These are phyloP conservation scores for Balakata baccata DNA, from an alignment of 345 rosid genomes.

Conservation along the genomic window DNA sequence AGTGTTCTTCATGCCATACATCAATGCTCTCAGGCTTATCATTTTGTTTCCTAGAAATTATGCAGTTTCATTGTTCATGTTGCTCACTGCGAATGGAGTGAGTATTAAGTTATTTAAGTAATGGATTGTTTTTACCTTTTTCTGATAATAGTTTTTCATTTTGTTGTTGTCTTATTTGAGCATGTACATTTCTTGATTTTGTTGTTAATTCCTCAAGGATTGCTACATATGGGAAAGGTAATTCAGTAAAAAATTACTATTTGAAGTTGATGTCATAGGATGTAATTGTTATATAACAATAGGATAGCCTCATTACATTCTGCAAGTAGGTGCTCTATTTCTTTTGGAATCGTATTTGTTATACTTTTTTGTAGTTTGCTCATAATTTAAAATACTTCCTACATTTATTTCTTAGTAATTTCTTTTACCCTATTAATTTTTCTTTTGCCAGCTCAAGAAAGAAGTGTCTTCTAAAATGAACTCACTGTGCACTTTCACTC, in stretches of 20 bases:
- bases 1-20: background rate
- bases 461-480: background rate
- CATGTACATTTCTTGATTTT: too few species aligned
- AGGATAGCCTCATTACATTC: background rate
- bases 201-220: background rate
- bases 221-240: background rate
- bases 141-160: background rate
- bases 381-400: background rate
- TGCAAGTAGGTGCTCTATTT: background rate
- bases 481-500: background rate
- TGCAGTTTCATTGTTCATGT: background rate
- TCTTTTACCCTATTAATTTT: background rate
- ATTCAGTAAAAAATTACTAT: background rate
- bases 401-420: background rate
- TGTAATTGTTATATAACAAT: background rate
- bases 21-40: background rate
- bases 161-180: background rate
- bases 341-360: background rate
- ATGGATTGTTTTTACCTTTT: background rate
- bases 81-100: background rate
- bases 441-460: background rate
- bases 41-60: background rate
- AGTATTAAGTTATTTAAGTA: background rate
- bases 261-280: background rate
- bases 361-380: background rate